A percentile compares a stretch with the other conserved stretches of the same genome.
These are phyloP conservation scores for Papiliotrema nemorosa DNA, from an alignment of 1,284 basidiomycete species.

Conservation along the genomic window DNA sequence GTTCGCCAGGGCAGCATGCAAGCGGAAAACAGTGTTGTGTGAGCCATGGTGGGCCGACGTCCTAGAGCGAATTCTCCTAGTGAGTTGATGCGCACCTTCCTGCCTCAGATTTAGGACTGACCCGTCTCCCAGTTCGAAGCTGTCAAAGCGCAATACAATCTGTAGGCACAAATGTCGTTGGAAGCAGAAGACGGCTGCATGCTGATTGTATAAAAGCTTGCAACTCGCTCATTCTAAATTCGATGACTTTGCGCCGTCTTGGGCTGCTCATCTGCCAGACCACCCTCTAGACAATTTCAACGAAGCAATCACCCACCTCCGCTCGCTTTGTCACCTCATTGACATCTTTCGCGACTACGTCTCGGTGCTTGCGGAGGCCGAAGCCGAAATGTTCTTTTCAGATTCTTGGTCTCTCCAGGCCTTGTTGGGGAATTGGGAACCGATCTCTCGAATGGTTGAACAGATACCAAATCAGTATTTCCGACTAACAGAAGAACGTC, in stretches of 20 bases:
- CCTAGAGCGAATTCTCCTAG: slow-evolving; percentile 15
- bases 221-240: background rate
- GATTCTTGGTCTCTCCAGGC: background rate
- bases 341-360: background rate
- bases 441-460: too few species aligned
- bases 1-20: slow-evolving; percentile 3
- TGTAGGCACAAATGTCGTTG: slow-evolving; percentile 4
- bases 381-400: background rate
- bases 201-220: background rate
- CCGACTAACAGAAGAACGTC: too few species aligned
- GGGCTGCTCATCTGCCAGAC: background rate
- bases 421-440: too few species aligned
- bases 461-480: too few species aligned
- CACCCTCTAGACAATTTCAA: slow-evolving; percentile 2
- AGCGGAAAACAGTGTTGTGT: background rate
- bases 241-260: background rate
- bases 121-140: slow-evolving; percentile 8
- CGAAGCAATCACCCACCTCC: background rate
- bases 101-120: background rate
- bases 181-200: background rate
- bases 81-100: slow-evolving; percentile 4
- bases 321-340: background rate
- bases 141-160: slow-evolving; percentile 11
- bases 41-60: slow-evolving; percentile 2
- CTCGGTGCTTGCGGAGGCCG: background rate